A percentile compares a stretch with the other conserved stretches of the same genome.
Conservation (phyloP, 2,329 filamentous ascomycete genomes). For the Mycosphaerella sp. region DNA sequence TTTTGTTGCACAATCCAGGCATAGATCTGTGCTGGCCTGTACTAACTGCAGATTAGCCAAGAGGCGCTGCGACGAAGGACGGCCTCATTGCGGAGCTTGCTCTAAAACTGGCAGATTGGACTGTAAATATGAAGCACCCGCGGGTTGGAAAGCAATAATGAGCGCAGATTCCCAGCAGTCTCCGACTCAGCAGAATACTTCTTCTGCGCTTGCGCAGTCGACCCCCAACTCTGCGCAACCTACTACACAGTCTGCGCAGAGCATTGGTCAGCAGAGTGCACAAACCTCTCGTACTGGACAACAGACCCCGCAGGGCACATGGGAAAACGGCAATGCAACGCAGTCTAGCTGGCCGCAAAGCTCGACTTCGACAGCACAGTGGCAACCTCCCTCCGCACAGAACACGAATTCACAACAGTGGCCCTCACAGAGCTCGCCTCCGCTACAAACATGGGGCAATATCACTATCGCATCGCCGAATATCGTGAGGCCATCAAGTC, state of each 20-base stretch:
- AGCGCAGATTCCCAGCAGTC: background rate
- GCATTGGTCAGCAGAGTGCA: background rate
- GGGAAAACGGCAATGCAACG: background rate
- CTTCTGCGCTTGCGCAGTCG: background rate
- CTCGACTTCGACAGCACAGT: background rate
- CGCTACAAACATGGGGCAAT: constrained; percentile 12
- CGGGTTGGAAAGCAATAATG: background rate
- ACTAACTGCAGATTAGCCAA: constrained; percentile 10
- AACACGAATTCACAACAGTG: constrained; percentile 1
- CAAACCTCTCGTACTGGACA: background rate
- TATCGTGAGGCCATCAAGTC: constrained; percentile 16
- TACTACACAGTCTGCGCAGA: background rate
- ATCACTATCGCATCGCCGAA: constrained; percentile 8
- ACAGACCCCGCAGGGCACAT: background rate
- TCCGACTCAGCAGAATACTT: background rate
- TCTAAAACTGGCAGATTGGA: constrained; percentile 6
- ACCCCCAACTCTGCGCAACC: background rate
- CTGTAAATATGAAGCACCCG: constrained; percentile 13
- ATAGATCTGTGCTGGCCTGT: constrained; percentile 6
- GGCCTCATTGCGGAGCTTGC: constrained; percentile 14
- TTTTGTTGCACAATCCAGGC: background rate
- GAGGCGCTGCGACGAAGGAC: constrained; percentile 16
- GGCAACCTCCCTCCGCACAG: background rate
- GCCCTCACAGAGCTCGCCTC: constrained; percentile 1
- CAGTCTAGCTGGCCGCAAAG: constrained; percentile 3